Percentiles rank a stretch among this genome's conserved stretches.
phyloP scores from a whole-genome alignment of 2,329 filamentous ascomycete genomes.

The Penicillium sp. region DNA sequence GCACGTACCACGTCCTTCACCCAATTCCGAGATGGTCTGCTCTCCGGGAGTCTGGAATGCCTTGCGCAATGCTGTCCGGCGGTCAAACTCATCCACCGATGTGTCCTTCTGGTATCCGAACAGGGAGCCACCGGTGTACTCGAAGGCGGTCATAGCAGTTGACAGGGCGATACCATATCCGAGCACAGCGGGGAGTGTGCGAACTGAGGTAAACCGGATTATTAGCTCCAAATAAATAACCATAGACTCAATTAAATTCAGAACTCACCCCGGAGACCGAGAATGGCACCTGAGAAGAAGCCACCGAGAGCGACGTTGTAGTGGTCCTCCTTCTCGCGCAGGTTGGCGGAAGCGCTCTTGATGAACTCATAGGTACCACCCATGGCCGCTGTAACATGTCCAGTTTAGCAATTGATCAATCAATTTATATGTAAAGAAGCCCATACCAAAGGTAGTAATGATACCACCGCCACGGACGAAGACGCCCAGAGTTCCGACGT shows the following conservation, averaged over 20 bases:
- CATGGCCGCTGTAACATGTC: conserved; percentile 57
- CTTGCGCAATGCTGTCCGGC: conserved; percentile 71
- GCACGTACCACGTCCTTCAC: conserved; percentile 77
- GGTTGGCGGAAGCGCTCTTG: conserved; percentile 73
- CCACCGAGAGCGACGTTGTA: conserved; percentile 74
- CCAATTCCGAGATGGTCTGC: conserved; percentile 76
- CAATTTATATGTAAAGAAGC: conserved; percentile 7
- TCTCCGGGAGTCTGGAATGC: conserved; percentile 71
- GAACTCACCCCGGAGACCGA: conserved; percentile 68
- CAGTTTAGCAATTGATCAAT: conserved; percentile 11
- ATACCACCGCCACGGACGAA: conserved; percentile 75
- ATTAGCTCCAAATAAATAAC: conserved; percentile 14
- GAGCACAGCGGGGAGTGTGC: conserved; percentile 67
- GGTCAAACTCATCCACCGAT: conserved; percentile 69
- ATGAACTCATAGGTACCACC: conserved; percentile 77
- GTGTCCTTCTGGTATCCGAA: conserved; percentile 55
- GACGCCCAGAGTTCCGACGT: conserved; percentile 76
- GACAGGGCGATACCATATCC: conserved; percentile 64
- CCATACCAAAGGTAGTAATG: conserved; percentile 65
- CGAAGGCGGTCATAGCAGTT: conserved; percentile 60
- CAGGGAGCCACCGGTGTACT: conserved; percentile 64
- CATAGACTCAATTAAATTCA: background rate
- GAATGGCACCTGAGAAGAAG: conserved; percentile 68
- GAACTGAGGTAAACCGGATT: conserved; percentile 41
- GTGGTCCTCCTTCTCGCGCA: conserved; percentile 78